Base-by-base conservation (phyloP, 108 stramenopile genomes). In the Conticribra guillardii region DNA sequence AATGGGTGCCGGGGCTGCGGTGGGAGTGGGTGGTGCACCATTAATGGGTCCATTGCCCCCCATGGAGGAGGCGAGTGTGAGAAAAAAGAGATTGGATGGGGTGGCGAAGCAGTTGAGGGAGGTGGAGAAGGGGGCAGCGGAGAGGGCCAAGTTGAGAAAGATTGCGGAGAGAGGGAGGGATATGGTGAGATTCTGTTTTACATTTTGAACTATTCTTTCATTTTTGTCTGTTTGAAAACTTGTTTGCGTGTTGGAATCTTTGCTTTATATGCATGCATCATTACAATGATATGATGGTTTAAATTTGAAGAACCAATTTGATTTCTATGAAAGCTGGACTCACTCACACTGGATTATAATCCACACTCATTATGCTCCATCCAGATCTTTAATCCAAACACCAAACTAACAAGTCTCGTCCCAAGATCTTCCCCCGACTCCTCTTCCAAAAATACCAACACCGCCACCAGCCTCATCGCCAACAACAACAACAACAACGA, bases 41-140 rank as follows among this genome's bases (percentile, higher is more conserved):
- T 29, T 54, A 34, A 33, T 49, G 48, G 69, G 60, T 21, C 18
- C 47, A 2, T 47, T 58, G 18, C 55, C 76, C 44, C 76, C 79
- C 23, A 46, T 78, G 54, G 76, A 78, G 64, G 76, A 78, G 34
- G 76, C 76, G 16, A 54, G 60, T 19, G 62, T 60, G 9, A 77
- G 89, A 2, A 86, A 86, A 53, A 69, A 75, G 47, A 67, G 76
- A 45, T 67, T 91, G 67, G 90, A 94, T 52, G 85, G 66, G 2
- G 87, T 91, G 21, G 82, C 87, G 14, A 54, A 87, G 63, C 78
- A 79, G 57, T 68, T 94, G 65, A 87, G 86, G 50, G 71, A 75
- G 18, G 68, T 71, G 22, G 84, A 89, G 45, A 74, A 64, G 72
- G 61, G 79, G 15, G 74, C 73, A n/a, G 59, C 59, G 28, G 76